Evolutionary conservation across 768 basidiomycete genomes (phyloP), one percentile per base, ranked within the genome.

Genomic region (Boletus huronensis): DNA sequence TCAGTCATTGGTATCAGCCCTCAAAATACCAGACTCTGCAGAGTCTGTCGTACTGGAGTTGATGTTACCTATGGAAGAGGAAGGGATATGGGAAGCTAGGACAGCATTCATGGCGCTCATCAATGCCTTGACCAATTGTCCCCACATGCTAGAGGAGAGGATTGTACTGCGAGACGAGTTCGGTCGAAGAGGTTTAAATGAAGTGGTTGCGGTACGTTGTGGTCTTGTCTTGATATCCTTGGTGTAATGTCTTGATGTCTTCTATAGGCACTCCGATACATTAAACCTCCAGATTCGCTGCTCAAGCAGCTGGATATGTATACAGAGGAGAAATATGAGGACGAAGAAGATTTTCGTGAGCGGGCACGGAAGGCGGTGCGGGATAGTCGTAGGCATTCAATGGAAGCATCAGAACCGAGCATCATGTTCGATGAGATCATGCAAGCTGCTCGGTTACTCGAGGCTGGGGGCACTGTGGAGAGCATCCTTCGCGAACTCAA

Each of bases 261-360:
- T 14, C 14, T 38, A 13, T 59, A 94, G 93, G 81, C 83, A 5
- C 74, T 95, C 7, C 80, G 85, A 56, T 91, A 91, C 60, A 74
- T 84, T 36, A 80, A 82, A 62, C 90, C 91, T 2, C 88, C 91
- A 7, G 91, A 88, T n/a, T 67, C 62, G 4, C 71, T 96, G n/a
- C 65, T 88, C n/a, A 87, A 78, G 0, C 93, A 95, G 62, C 72
- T 94, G 6, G 82, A 87, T 57, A 78, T 91, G 26, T 96, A 93
- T 61, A 79, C 82, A 0, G 93, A 96, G 58, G 93, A 95, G 68
- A 90, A 91, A 61, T 89, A 86, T 42, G 93, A 95, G 62, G 93
- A 97, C 65, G 88, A 91, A 66, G 85, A 89, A 64, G 90, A 94
- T 47, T 79, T 90, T 70, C 83, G 84, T 36, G 85, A 93, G 58